These are phyloP conservation scores for Carpinus viminea DNA, from an alignment of 306 rosid genomes.

Conservation along the genomic window DNA sequence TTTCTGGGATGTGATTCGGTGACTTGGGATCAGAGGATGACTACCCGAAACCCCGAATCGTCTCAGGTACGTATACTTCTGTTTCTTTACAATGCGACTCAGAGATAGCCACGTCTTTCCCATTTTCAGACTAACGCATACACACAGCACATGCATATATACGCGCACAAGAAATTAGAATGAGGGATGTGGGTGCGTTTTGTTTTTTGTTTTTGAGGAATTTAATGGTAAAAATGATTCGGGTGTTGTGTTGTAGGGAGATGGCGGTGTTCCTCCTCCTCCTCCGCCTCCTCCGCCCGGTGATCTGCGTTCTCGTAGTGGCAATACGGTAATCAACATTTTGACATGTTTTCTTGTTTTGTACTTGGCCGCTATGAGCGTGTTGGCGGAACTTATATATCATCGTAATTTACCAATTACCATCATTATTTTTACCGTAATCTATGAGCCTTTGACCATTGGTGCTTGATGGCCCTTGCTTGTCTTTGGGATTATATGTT, in stretches of 20 bases:
- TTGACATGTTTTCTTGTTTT: neutral
- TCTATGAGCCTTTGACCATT: neutral
- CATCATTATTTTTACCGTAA: neutral
- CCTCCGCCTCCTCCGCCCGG: slow-evolving; percentile 51
- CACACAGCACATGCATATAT: neutral
- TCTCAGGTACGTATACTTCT: slow-evolving; percentile 48
- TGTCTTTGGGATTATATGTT: neutral
- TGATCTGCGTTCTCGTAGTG: slow-evolving; percentile 35
- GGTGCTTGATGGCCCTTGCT: neutral
- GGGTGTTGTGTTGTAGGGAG: slow-evolving; percentile 53
- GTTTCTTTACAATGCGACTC: neutral
- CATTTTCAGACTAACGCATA: neutral
- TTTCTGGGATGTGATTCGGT: slow-evolving; percentile 43
- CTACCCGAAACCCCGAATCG: slow-evolving; percentile 55
- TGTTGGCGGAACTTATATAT: neutral
- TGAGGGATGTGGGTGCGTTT: slow-evolving; percentile 11
- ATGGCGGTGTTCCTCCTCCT: slow-evolving; percentile 40
- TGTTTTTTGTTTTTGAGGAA: neutral
- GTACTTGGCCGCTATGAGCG: neutral
- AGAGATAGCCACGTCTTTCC: neutral
- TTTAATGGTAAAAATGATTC: slow-evolving; percentile 6
- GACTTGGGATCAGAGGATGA: slow-evolving; percentile 71
- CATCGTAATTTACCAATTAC: neutral
- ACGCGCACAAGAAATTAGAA: neutral
- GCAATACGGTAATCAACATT: slow-evolving; percentile 59